Evolutionary conservation across 441 rosid genomes (phyloP).

Genomic region (Aleurites moluccanus): DNA sequence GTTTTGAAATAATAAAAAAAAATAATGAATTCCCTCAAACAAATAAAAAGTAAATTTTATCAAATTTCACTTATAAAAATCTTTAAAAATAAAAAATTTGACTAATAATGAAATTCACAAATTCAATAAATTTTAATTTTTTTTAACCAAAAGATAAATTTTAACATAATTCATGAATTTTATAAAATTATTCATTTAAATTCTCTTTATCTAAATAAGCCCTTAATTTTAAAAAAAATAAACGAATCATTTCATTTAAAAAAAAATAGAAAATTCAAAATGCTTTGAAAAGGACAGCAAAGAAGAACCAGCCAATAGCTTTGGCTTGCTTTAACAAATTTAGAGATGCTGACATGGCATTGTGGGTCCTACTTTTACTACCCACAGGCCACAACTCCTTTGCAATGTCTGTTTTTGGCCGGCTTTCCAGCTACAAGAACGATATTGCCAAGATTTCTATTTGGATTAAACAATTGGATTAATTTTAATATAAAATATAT

Average conservation of each 20-base stretch:
- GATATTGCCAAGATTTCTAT: neutral
- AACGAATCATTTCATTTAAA: neutral
- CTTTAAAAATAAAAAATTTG: too few species aligned
- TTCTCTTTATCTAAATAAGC: too few species aligned
- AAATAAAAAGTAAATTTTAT: too few species aligned
- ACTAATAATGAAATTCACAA: too few species aligned
- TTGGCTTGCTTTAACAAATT: neutral
- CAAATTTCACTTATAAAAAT: too few species aligned
- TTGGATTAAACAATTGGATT: too few species aligned
- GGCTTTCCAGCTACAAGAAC: neutral
- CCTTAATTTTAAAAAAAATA: neutral
- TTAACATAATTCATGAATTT: too few species aligned
- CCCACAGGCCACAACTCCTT: neutral
- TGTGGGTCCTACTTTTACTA: neutral
- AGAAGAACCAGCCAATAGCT: constrained; percentile 7
- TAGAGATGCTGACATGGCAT: neutral
- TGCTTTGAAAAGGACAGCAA: neutral
- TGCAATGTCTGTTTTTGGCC: neutral
- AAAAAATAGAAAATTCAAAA: neutral
- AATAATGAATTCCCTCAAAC: too few species aligned
- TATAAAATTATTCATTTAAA: too few species aligned
- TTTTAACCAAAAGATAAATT: too few species aligned
- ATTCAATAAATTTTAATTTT: too few species aligned
- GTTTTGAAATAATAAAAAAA: too few species aligned
- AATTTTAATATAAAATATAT: neutral